phyloP scores from a whole-genome alignment of 2,329 filamentous ascomycete species.

The Teratosphaeria destructans region DNA sequence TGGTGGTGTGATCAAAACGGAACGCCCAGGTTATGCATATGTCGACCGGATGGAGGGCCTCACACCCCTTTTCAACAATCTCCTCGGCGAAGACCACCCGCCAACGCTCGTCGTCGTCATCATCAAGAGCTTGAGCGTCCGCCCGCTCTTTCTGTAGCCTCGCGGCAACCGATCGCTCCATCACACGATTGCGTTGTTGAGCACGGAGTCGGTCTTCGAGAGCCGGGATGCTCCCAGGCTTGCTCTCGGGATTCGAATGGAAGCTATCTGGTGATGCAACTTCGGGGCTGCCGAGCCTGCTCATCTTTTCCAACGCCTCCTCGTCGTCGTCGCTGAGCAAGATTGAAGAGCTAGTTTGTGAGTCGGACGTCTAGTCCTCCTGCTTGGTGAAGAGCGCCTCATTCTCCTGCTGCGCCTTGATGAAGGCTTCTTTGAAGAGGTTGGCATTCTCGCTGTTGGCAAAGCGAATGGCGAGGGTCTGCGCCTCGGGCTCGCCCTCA shows the following conservation, averaged over 20 bases:
- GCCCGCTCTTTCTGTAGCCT: background rate
- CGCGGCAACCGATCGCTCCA: background rate
- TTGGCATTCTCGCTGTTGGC: constrained; percentile 98
- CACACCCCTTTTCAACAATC: background rate
- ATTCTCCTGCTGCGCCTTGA: constrained; percentile 95
- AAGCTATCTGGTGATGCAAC: background rate
- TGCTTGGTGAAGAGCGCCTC: constrained; percentile 61
- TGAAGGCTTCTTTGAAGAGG: constrained; percentile 92
- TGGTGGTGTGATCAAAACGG: constrained; percentile 1
- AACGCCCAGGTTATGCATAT: constrained; percentile 7
- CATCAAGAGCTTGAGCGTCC: background rate
- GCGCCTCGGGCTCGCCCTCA: constrained; percentile 92
- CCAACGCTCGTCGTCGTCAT: background rate
- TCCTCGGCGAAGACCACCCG: background rate
- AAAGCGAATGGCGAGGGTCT: constrained; percentile 93
- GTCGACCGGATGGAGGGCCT: background rate
- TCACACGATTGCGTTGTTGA: background rate
- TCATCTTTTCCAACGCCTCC: background rate
- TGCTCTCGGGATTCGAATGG: background rate
- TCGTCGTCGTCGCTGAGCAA: background rate
- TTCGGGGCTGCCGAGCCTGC: background rate
- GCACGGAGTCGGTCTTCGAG: background rate
- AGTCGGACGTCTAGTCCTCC: constrained; percentile 6
- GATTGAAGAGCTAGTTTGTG: background rate
- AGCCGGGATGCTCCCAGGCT: background rate